Conservation (phyloP, 1,284 basidiomycete species). For the Trichosporon sp. region DNA sequence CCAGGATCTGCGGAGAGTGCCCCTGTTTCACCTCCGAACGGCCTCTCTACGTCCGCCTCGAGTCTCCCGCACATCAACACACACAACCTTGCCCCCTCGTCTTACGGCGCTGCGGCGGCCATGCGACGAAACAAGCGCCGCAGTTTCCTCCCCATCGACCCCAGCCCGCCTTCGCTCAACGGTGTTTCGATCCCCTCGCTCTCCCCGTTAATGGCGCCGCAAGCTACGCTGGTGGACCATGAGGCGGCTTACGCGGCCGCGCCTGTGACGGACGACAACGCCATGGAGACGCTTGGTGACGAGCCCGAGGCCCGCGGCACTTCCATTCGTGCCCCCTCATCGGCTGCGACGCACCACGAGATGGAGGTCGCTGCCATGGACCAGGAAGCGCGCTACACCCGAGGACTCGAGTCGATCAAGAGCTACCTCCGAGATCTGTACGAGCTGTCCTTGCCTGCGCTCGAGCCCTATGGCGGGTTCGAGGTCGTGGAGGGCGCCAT, state of each 20-base stretch:
- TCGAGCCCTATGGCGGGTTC: constrained; percentile 51
- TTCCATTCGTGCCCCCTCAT: constrained; percentile 31
- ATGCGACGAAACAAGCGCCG: constrained; percentile 62
- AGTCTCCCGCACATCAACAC: constrained; percentile 10
- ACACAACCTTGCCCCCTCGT: constrained; percentile 2
- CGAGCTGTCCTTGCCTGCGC: constrained; percentile 64
- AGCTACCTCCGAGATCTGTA: constrained; percentile 93
- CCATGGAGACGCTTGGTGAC: constrained; percentile 32
- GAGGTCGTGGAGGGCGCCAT: constrained; percentile 40
- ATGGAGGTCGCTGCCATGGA: constrained; percentile 32
- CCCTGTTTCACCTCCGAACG: constrained; percentile 16
- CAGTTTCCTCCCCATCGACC: constrained; percentile 78
- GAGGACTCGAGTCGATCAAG: constrained; percentile 83
- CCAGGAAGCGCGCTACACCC: constrained; percentile 43
- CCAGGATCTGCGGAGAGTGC: constrained; percentile 12
- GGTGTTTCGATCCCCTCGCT: constrained; percentile 63
- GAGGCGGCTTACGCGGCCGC: constrained; percentile 14
- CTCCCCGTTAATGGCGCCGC: constrained; percentile 62
- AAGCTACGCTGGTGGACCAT: constrained; percentile 29
- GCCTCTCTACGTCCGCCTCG: not conserved
- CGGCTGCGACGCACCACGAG: constrained; percentile 23
- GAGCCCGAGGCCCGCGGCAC: constrained; percentile 31
- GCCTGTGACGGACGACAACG: constrained; percentile 21
- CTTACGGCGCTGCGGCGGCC: not conserved
- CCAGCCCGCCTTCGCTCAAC: constrained; percentile 59